Evolutionary conservation across 1,284 basidiomycete species (phyloP).

Genomic region (Psilocybe mexicana): DNA sequence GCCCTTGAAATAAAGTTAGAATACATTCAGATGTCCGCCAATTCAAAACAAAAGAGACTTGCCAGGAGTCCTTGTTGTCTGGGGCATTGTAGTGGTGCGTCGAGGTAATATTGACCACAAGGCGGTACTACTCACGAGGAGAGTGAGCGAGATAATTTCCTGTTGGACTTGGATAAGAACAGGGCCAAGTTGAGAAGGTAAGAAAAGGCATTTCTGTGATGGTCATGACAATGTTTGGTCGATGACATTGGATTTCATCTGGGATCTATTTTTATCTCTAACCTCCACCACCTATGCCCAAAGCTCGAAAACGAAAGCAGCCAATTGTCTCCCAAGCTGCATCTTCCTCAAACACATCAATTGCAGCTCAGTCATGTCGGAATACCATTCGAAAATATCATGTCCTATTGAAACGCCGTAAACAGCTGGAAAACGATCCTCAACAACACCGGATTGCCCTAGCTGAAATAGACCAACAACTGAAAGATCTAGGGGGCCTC

Average conservation of each 20-base stretch:
- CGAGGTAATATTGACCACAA: not conserved
- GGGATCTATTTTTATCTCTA: not conserved
- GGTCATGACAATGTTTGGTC: not conserved
- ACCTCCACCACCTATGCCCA: slow-evolving; percentile 35
- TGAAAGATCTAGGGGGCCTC: slow-evolving; percentile 72
- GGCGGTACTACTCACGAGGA: too few relatives aligned
- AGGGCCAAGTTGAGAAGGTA: not conserved
- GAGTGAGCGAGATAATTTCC: too few relatives aligned
- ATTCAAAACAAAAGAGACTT: not conserved
- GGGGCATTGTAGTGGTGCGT: not conserved
- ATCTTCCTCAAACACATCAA: slow-evolving; percentile 20
- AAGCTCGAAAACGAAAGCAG: slow-evolving; percentile 43
- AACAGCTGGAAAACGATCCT: slow-evolving; percentile 42
- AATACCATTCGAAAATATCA: slow-evolving; percentile 71
- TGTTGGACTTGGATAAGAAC: too few relatives aligned
- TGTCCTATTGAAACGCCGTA: slow-evolving; percentile 60
- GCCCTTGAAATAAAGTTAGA: slow-evolving; percentile 20
- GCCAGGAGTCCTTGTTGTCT: not conserved
- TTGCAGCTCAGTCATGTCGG: slow-evolving; percentile 53
- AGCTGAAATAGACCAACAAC: slow-evolving; percentile 54
- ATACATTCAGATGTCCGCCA: not conserved
- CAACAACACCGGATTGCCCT: slow-evolving; percentile 36
- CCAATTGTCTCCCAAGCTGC: slow-evolving; percentile 16
- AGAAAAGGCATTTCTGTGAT: not conserved
- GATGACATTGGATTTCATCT: not conserved